Conservation (phyloP, 305 asterid species). For the Lippia alba region DNA sequence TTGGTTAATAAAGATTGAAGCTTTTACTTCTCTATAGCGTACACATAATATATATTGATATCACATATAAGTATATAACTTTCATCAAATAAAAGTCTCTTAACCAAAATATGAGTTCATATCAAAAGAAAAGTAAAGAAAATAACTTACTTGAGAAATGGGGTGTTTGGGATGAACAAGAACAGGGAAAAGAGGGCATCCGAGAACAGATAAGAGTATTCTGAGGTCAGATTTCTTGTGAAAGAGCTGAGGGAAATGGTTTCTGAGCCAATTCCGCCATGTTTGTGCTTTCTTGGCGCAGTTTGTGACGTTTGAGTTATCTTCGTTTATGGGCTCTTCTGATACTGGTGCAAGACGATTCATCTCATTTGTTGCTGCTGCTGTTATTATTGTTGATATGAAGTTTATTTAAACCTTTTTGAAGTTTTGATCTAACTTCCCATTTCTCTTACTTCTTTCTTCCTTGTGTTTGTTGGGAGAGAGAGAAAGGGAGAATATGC, state of each 20-base stretch:
- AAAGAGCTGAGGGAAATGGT: slow-evolving; percentile 58
- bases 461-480: neutral
- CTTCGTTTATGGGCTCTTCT: slow-evolving; percentile 71
- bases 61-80: no score
- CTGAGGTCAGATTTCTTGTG: slow-evolving; percentile 76
- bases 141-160: slow-evolving; percentile 51
- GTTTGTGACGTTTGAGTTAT: slow-evolving; percentile 32
- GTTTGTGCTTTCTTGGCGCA: slow-evolving; percentile 45
- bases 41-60: no score
- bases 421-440: neutral
- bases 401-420: neutral
- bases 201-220: slow-evolving; percentile 74
- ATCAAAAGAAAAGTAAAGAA: no score
- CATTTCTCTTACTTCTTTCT: neutral
- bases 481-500: neutral
- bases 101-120: no score
- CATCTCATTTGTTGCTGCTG: slow-evolving; percentile 15
- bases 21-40: no score
- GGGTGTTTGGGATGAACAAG: slow-evolving; percentile 47
- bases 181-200: slow-evolving; percentile 85
- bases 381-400: no score
- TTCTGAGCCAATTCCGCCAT: slow-evolving; percentile 68
- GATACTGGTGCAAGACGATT: slow-evolving; percentile 79
- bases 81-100: no score
- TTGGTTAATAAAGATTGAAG: no score